Evolutionary conservation across 768 basidiomycete genomes (phyloP).

Genomic region (Rickenella mellea): DNA sequence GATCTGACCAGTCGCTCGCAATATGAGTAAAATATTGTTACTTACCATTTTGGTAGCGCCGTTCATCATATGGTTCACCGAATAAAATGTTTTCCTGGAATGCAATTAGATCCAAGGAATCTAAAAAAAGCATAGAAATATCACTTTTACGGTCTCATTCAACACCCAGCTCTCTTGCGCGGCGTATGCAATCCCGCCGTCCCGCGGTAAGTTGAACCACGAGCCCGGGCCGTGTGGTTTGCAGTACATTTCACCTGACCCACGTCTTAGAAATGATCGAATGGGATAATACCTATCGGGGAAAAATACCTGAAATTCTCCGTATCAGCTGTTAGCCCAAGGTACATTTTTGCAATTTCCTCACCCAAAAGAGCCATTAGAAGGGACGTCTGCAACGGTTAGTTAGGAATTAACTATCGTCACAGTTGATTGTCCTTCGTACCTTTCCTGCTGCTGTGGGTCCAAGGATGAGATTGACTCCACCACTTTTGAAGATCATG

Average conservation of each 20-base stretch:
- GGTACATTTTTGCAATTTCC: no score
- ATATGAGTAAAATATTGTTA: background rate
- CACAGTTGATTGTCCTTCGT: no score
- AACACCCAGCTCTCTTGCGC: slow-evolving; percentile 42
- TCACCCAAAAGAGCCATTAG: slow-evolving; percentile 50
- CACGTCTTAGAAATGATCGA: no score
- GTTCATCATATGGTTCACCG: slow-evolving; percentile 18
- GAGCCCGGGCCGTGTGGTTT: slow-evolving; percentile 21
- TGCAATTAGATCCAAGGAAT: background rate
- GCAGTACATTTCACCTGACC: slow-evolving; percentile 23
- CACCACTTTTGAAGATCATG: slow-evolving; percentile 8
- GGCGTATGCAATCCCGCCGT: slow-evolving; percentile 35
- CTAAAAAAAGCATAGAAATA: background rate
- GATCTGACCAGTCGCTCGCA: background rate
- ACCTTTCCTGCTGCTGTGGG: slow-evolving; percentile 22
- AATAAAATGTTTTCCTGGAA: slow-evolving; percentile 23
- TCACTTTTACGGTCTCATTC: slow-evolving; percentile 30
- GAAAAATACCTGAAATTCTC: no score
- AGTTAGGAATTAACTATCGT: no score
- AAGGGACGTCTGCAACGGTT: slow-evolving; percentile 42
- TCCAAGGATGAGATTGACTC: slow-evolving; percentile 20
- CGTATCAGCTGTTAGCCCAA: no score
- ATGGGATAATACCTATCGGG: no score
- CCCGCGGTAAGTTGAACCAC: slow-evolving; percentile 31
- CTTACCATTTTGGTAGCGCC: slow-evolving; percentile 14